Base-by-base conservation (phyloP, 2,329 filamentous ascomycete genomes). In the Xylogone sp. region DNA sequence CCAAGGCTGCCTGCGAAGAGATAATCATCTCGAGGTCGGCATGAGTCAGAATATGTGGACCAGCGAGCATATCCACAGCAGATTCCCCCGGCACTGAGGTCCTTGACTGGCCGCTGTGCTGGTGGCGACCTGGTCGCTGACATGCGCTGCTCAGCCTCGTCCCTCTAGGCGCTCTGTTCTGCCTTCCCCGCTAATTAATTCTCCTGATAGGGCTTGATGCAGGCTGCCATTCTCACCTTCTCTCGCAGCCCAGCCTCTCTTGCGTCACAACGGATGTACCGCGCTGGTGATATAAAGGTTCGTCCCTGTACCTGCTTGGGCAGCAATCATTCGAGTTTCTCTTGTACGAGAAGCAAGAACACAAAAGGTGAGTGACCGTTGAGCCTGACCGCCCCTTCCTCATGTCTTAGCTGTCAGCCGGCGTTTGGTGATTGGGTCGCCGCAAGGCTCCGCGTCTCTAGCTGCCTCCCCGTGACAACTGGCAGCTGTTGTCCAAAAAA, bases 321-420 rank as follows among this genome's bases (percentile, higher is more conserved):
- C 34, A 39, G 8, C 34, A 39, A 39, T 18, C 34, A 18, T 39
- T 18, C 34, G n/a, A 18, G n/a, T 16, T 39, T 39, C n/a, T 18
- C n/a, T 39, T 16, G n/a, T 9, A 39, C 34, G n/a, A n/a, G n/a
- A 39, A 39, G 34, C 10, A 39, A 16, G n/a, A 39, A 18, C 34
- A 44, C 48, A 47, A 44, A 39, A 53, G 52, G 53, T 55, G 42
- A 57, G 55, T 51, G 51, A 44, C 55, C 54, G 55, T 51, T 57
- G 55, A 55, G 50, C 44, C 13, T 31, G 16, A 39, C 34, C 34
- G 34, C 34, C 10, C 31, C 31, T 50, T 43, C 27, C 34, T 45
- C 29, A 22, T 18, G 39, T 53, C 50, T 27, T 27, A 27, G 24
- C 24, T 27, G 24, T 27, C 29, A 19, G 21, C 31, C 27, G 39